phyloP scores from a whole-genome alignment of 2,329 filamentous ascomycete species.

The Monilinia fructigena region DNA sequence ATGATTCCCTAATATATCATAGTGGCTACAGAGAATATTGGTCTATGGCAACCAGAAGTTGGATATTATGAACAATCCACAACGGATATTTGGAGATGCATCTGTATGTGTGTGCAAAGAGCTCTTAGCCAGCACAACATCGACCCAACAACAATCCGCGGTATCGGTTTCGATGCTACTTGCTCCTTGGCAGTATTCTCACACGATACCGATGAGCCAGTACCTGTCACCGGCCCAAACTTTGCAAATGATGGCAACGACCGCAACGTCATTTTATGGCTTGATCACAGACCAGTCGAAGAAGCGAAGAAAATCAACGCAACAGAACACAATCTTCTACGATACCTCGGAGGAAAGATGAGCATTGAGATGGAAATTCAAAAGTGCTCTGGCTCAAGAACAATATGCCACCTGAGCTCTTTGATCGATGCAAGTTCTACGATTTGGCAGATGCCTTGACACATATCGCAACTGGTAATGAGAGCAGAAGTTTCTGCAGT shows the following conservation, averaged over 20 bases:
- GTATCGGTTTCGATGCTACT: constrained; percentile 97
- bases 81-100: constrained; percentile 92
- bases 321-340: constrained; percentile 86
- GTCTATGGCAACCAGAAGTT: constrained; percentile 74
- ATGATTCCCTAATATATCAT: constrained; percentile 22
- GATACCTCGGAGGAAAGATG: constrained; percentile 97
- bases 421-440: constrained; percentile 94
- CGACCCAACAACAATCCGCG: constrained; percentile 72
- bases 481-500: constrained; percentile 91
- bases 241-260: constrained; percentile 80
- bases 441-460: constrained; percentile 91
- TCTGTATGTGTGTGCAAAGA: constrained; percentile 82
- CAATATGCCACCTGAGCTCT: constrained; percentile 89
- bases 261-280: constrained; percentile 94
- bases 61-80: constrained; percentile 96
- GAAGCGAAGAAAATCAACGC: constrained; percentile 93
- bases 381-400: constrained; percentile 99
- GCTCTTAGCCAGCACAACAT: constrained; percentile 81
- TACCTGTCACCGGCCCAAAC: constrained; percentile 84
- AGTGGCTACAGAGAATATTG: constrained; percentile 72
- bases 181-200: constrained; percentile 93
- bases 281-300: constrained; percentile 87
- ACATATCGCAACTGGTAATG: constrained; percentile 87
- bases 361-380: constrained; percentile 99
- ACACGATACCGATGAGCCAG: constrained; percentile 83